Evolutionary conservation across 768 basidiomycete genomes (phyloP).

Genomic region (Rossbeevera mucosa): DNA sequence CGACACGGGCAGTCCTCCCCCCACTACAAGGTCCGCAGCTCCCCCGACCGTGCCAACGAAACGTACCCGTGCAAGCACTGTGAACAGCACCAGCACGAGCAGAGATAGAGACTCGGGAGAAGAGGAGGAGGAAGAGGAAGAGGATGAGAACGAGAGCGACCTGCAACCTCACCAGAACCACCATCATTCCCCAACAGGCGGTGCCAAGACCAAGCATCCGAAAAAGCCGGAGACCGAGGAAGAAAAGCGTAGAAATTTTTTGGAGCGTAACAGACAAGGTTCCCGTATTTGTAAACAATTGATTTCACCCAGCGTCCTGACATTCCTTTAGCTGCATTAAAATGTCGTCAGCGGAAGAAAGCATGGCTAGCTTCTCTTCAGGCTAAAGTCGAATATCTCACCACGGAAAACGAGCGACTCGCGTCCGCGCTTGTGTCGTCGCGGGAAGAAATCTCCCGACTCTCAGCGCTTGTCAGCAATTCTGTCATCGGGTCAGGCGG

Average conservation of each 20-base stretch:
- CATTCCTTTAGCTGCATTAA: constrained; percentile 73
- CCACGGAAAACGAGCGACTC: constrained; percentile 93
- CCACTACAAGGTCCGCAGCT: constrained; percentile 20
- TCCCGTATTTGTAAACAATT: not conserved
- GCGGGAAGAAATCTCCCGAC: constrained; percentile 86
- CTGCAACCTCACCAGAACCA: constrained; percentile 18
- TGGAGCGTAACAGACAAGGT: constrained; percentile 98
- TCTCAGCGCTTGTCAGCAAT: constrained; percentile 69
- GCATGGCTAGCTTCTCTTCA: constrained; percentile 94
- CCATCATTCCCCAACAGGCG: constrained; percentile 12
- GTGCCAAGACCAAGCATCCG: constrained; percentile 23
- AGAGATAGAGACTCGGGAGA: constrained; percentile 36
- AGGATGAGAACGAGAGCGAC: constrained; percentile 38
- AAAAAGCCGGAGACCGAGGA: constrained; percentile 97
- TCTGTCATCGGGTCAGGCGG: constrained; percentile 46
- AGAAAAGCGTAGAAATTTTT: constrained; percentile 94
- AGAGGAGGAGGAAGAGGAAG: constrained; percentile 37
- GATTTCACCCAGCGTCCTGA: constrained; percentile 3
- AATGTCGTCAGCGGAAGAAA: constrained; percentile 99
- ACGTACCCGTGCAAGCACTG: constrained; percentile 37
- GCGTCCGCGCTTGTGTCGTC: constrained; percentile 81
- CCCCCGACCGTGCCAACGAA: constrained; percentile 26
- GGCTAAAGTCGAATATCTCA: constrained; percentile 86
- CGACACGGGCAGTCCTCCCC: constrained; percentile 39
- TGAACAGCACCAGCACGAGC: constrained; percentile 26